Conservation (phyloP, 352 stramenopile genomes). For the Phytopythium vexans region DNA sequence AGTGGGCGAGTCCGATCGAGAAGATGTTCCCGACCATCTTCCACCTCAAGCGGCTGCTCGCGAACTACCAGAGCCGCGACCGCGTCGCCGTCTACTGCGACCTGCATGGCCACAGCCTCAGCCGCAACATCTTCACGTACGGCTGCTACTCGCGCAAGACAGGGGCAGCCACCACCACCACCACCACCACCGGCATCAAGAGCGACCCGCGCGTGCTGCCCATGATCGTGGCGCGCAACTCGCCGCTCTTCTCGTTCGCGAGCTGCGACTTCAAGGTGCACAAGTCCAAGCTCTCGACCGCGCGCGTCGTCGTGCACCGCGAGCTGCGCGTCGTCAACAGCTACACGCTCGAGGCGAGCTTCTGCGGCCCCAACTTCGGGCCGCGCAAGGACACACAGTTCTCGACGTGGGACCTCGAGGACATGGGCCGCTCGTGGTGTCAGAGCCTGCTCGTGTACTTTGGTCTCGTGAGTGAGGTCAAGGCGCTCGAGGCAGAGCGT, state of each 20-base stretch:
- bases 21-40: slow-evolving; percentile 81
- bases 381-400: slow-evolving; percentile 69
- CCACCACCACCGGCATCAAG: slow-evolving; percentile 18
- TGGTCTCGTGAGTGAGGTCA: slow-evolving; percentile 45
- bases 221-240: slow-evolving; percentile 75
- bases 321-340: slow-evolving; percentile 83
- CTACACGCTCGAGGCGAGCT: slow-evolving; percentile 91
- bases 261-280: slow-evolving; percentile 90
- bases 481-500: slow-evolving; percentile 23
- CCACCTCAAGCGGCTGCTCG: slow-evolving; percentile 72
- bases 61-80: slow-evolving; percentile 47
- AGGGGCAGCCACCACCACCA: not conserved
- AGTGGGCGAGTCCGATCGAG: slow-evolving; percentile 73
- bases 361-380: slow-evolving; percentile 83
- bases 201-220: slow-evolving; percentile 73
- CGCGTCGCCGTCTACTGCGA: slow-evolving; percentile 83
- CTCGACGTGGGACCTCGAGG: slow-evolving; percentile 66
- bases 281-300: slow-evolving; percentile 87
- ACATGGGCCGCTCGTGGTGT: slow-evolving; percentile 73
- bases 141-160: slow-evolving; percentile 59
- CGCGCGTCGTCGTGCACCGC: slow-evolving; percentile 87
- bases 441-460: slow-evolving; percentile 78
- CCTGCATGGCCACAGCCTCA: slow-evolving; percentile 79
- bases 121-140: slow-evolving; percentile 86
- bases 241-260: slow-evolving; percentile 71